A percentile compares a stretch with the other conserved stretches of the same genome.
phyloP scores from a whole-genome alignment of 176 grass and related monocot species.

The Leersia perrieri region DNA sequence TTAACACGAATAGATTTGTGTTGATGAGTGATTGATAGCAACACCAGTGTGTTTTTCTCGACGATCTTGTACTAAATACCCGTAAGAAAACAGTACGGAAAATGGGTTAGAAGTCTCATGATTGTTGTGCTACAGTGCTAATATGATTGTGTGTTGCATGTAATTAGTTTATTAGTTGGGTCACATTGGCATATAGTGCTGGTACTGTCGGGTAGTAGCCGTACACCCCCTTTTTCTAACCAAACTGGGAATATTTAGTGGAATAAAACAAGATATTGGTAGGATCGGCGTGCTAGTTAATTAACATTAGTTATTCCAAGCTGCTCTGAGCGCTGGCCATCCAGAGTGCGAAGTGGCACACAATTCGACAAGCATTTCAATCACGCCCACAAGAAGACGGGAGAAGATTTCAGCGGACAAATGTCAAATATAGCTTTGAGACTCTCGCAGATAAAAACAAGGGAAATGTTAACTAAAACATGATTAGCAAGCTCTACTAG shows the following conservation, averaged over 20 bases:
- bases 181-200: neutral
- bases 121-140: neutral
- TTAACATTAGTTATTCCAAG: neutral
- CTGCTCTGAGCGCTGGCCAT: neutral
- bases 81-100: neutral
- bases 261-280: slow-evolving; percentile 2
- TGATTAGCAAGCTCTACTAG: too few relatives aligned
- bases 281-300: neutral
- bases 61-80: neutral
- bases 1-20: too few relatives aligned
- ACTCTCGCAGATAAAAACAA: neutral
- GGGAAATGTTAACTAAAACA: too few relatives aligned
- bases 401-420: neutral
- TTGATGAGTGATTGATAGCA: neutral
- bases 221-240: neutral
- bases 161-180: neutral
- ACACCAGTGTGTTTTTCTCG: neutral
- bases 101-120: neutral
- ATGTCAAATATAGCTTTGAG: neutral
- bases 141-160: neutral
- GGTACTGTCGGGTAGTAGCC: neutral
- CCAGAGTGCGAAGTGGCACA: neutral
- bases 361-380: neutral
- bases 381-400: neutral
- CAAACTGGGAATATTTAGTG: neutral